Base-by-base conservation (phyloP, 2,329 filamentous ascomycete species). In the Diaporthe citri region DNA sequence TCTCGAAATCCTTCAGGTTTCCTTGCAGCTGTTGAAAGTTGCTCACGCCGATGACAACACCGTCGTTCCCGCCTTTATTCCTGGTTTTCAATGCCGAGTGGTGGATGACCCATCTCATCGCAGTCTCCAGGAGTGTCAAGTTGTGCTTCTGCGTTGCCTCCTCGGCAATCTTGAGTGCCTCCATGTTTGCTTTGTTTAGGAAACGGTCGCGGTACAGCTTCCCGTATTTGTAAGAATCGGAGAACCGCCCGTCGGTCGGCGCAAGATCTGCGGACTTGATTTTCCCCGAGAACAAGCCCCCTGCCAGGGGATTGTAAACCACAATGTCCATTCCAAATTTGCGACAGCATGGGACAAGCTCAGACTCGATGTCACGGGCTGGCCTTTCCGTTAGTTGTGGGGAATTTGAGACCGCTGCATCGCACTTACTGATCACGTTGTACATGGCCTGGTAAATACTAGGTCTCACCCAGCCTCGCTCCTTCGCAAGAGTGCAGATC, bases 251-350 rank as follows among this genome's bases (percentile, higher is more conserved):
- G 36, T 82, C 80, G 1, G 77, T 75, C 1, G 80, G 80, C 2
- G 79, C 77, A 66, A 81, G 74, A 25, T 83, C 80, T 22, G 75
- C 72, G 25, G 73, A 78, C 39, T 79, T 79, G 76, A 84, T 82
- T 81, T 93, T 93, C 52, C 93, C 93, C 4, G 88, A 90, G 80
- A 95, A 91, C 10, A 95, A 82, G 1, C 93, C 93, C 10, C 93
- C 93, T 1, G 92, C 93, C 48, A 94, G 84, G 0, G 93, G 93
- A 80, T 94, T 95, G 83, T 94, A 94, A 60, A 93, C 84, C 7
- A 94, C 92, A 25, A 95, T 86, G 70, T 93, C 91, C 28, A 95
- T 86, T 1, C 91, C 92, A 79, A 93, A 94, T 56, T 92, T 88
- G 25, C 89, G 88, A 79, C 91, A 93, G 62, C 89, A 90, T 1